These are phyloP conservation scores for Gardenia jasminoides DNA, from an alignment of 257 asterid species.

Conservation along the genomic window DNA sequence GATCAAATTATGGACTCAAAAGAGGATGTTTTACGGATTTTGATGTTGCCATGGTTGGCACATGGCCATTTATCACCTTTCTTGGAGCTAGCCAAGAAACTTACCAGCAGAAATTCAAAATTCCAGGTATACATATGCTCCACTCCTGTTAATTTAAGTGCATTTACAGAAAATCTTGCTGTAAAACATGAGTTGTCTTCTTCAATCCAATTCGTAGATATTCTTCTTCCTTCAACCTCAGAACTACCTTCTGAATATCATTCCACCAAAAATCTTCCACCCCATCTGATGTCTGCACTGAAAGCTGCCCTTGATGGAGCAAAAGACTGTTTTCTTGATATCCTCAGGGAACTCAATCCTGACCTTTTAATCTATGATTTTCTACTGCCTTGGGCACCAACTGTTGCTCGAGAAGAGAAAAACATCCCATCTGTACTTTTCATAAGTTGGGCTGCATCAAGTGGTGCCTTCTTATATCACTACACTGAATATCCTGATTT, in stretches of 20 bases:
- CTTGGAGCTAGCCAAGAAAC: constrained; percentile 16
- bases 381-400: constrained; percentile 18
- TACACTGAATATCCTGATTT: not conserved
- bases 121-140: constrained; percentile 20
- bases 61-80: constrained; percentile 25
- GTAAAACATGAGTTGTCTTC: too few relatives aligned
- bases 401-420: constrained; percentile 4
- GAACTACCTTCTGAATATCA: constrained; percentile 19
- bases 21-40: not conserved
- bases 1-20: constrained; percentile 7
- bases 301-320: constrained; percentile 20
- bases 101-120: not conserved
- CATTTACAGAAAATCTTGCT: not conserved
- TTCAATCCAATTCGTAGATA: constrained; percentile 2
- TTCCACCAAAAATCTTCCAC: constrained; percentile 19
- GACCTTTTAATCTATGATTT: constrained; percentile 19
- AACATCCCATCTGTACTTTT: constrained; percentile 17
- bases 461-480: constrained; percentile 13
- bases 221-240: constrained; percentile 13
- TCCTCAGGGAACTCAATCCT: constrained; percentile 12
- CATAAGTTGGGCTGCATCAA: constrained; percentile 6
- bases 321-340: constrained; percentile 3
- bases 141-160: constrained; percentile 11
- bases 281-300: constrained; percentile 21
- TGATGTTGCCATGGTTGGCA: constrained; percentile 27